Conservation (phyloP, 2,329 filamentous ascomycete species). For the Drechslerella coelobrocha region DNA sequence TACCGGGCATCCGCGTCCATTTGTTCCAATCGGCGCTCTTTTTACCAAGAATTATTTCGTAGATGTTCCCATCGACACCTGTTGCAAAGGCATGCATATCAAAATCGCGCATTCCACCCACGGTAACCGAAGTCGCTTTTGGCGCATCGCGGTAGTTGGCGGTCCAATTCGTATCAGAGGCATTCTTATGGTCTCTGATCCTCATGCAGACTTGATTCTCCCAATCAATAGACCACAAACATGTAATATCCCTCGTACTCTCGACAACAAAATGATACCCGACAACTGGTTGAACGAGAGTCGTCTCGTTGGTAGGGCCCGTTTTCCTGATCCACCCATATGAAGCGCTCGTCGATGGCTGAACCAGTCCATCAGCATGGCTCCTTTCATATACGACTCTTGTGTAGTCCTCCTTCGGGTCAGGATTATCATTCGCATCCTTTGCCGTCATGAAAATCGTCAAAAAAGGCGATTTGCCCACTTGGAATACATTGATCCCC, state of each 20-base stretch:
- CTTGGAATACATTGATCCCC: neutral
- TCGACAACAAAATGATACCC: constrained; percentile 5
- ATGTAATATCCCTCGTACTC: neutral
- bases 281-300: constrained; percentile 5
- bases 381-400: constrained; percentile 4
- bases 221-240: neutral
- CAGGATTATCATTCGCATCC: constrained; percentile 1
- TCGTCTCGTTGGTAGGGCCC: neutral
- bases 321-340: neutral
- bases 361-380: neutral
- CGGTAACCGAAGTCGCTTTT: neutral
- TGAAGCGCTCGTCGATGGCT: neutral
- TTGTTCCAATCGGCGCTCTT: neutral
- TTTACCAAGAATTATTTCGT: neutral
- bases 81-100: constrained; percentile 1
- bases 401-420: constrained; percentile 7
- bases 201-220: neutral
- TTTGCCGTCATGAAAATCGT: neutral
- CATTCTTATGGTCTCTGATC: neutral
- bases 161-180: neutral
- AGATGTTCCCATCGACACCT: constrained; percentile 3
- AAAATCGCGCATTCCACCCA: neutral
- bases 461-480: neutral
- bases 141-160: constrained; percentile 4
- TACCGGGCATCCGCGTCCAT: constrained; percentile 8